Evolutionary conservation across 2,329 filamentous ascomycete genomes (phyloP).

Genomic region (Neocucurbitaria cava): DNA sequence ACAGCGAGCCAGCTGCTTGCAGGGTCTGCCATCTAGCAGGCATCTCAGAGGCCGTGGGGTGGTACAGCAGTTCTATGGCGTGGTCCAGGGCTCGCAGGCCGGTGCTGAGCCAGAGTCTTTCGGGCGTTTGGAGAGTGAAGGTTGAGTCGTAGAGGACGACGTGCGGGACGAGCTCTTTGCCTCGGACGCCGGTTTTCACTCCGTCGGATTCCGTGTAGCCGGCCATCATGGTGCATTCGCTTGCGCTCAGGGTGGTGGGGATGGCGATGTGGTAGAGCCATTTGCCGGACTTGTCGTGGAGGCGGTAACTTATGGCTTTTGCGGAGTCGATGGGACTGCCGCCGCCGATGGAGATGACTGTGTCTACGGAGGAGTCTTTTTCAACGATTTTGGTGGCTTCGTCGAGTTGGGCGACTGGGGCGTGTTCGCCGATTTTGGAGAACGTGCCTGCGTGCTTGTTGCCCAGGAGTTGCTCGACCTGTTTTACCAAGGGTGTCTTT

Average conservation of each 20-base stretch:
- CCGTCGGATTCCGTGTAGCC: constrained; percentile 60
- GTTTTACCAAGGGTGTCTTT: constrained; percentile 61
- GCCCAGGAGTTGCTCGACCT: constrained; percentile 58
- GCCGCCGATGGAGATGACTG: constrained; percentile 62
- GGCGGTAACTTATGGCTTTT: constrained; percentile 48
- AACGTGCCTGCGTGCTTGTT: constrained; percentile 61
- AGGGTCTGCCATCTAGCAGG: constrained; percentile 57
- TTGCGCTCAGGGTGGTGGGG: constrained; percentile 55
- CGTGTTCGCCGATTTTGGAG: constrained; percentile 62
- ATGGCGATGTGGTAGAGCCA: constrained; percentile 49
- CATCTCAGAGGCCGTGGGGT: constrained; percentile 60
- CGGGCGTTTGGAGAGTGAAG: constrained; percentile 60
- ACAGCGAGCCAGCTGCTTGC: constrained; percentile 56
- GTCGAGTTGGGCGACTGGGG: constrained; percentile 62
- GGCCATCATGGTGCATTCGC: constrained; percentile 62
- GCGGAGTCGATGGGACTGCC: constrained; percentile 61
- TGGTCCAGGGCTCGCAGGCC: constrained; percentile 63
- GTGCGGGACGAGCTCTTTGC: constrained; percentile 53
- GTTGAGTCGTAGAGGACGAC: constrained; percentile 62
- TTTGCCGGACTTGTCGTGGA: constrained; percentile 44
- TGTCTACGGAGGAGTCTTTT: constrained; percentile 58
- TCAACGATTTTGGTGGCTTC: constrained; percentile 58
- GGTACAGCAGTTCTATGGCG: constrained; percentile 62
- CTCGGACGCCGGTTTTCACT: constrained; percentile 57
- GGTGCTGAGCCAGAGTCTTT: constrained; percentile 58